Evolutionary conservation across 495 filamentous ascomycete genomes (phyloP).

Genomic region (Penicillium chermesinum): DNA sequence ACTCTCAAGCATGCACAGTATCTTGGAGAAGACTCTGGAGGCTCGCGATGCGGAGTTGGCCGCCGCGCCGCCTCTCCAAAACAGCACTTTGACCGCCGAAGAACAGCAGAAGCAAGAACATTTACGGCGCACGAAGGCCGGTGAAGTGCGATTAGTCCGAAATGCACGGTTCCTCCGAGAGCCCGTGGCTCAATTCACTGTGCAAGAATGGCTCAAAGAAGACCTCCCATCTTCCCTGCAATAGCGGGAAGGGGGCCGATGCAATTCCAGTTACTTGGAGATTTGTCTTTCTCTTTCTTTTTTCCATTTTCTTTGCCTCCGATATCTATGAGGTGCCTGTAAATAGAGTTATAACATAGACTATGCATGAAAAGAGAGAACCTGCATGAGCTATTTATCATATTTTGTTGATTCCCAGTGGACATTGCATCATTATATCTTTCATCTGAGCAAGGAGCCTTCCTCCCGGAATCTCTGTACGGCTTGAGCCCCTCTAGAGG

Average conservation of each 20-base stretch:
- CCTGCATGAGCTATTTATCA: too few relatives aligned
- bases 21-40: constrained; percentile 71
- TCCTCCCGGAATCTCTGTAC: not conserved
- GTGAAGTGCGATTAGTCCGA: constrained; percentile 74
- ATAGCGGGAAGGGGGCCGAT: constrained; percentile 12
- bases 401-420: not conserved
- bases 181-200: constrained; percentile 45
- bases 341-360: not conserved
- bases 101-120: constrained; percentile 58
- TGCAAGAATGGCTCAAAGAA: constrained; percentile 32
- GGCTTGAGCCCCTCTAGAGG: constrained; percentile 1
- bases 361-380: not conserved
- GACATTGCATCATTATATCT: constrained; percentile 3
- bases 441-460: not conserved
- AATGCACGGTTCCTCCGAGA: constrained; percentile 60
- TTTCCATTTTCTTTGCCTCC: not conserved
- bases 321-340: not conserved
- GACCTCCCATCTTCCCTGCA: constrained; percentile 26
- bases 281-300: not conserved
- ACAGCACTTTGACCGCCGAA: constrained; percentile 28
- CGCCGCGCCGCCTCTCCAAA: constrained; percentile 8
- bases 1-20: constrained; percentile 85
- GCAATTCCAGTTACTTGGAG: too few relatives aligned
- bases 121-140: constrained; percentile 65
- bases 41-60: constrained; percentile 55